Percentiles rank a stretch among this genome's conserved stretches.
phyloP scores from a whole-genome alignment of 768 basidiomycete genomes.

The Tulasnella sp. region DNA sequence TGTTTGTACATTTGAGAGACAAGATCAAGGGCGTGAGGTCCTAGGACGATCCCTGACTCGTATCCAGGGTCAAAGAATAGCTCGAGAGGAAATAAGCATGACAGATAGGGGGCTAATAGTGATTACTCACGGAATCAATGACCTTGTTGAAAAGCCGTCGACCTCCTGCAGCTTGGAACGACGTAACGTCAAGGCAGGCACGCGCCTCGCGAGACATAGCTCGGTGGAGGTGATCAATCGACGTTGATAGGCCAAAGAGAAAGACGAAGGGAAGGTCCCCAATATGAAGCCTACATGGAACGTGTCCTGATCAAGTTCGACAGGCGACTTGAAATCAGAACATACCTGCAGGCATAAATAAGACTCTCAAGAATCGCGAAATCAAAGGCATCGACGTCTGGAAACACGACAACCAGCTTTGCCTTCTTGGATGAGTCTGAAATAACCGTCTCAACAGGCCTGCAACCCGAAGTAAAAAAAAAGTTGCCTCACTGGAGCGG shows the following conservation, averaged over 20 bases:
- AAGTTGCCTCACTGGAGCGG: neutral
- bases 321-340: neutral
- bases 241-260: conserved; percentile 3
- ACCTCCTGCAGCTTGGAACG: conserved; percentile 2
- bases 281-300: neutral
- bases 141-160: neutral
- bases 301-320: neutral
- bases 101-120: neutral
- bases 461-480: neutral
- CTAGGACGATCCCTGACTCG: neutral
- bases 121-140: neutral
- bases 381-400: conserved; percentile 7
- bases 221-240: neutral
- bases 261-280: conserved; percentile 1
- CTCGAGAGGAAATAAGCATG: neutral
- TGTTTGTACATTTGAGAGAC: neutral
- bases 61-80: neutral
- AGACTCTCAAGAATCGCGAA: neutral
- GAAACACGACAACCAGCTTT: conserved; percentile 3
- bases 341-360: conserved; percentile 5
- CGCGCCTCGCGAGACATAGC: neutral
- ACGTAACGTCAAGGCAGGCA: neutral
- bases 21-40: neutral
- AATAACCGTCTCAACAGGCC: neutral
- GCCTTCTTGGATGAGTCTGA: neutral